A percentile compares a stretch with the other conserved stretches of the same genome.
Conservation (phyloP, 495 filamentous ascomycete genomes). For the Paragyromitra xinjiangensis region DNA sequence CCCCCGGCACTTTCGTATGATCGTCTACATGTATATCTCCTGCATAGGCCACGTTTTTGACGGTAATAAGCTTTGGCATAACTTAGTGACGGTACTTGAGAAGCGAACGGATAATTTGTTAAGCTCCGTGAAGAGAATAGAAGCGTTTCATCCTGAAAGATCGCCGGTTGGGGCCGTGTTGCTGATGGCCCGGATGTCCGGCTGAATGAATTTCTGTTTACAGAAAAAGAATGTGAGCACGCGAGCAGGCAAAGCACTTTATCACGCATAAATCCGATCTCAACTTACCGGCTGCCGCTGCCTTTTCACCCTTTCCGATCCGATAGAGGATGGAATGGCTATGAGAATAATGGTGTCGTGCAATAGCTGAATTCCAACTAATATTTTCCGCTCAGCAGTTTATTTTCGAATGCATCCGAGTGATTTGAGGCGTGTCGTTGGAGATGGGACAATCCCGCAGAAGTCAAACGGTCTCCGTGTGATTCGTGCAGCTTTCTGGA, state of each 20-base stretch:
- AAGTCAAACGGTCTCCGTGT: conserved; percentile 10
- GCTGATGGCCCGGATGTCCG: conserved; percentile 36
- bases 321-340: background rate
- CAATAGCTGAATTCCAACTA: background rate
- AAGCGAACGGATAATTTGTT: conserved; percentile 20
- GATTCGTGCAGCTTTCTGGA: conserved; percentile 33
- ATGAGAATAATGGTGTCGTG: background rate
- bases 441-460: background rate
- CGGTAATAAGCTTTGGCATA: too few relatives aligned
- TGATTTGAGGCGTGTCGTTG: conserved; percentile 17
- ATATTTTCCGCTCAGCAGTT: background rate
- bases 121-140: background rate
- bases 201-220: conserved; percentile 36
- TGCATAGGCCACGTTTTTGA: too few relatives aligned
- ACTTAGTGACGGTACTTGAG: background rate
- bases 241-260: conserved; percentile 28
- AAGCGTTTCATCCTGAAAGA: conserved; percentile 6
- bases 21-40: too few relatives aligned
- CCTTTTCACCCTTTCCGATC: background rate
- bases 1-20: too few relatives aligned
- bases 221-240: conserved; percentile 34
- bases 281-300: conserved; percentile 13
- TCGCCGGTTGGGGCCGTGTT: conserved; percentile 18
- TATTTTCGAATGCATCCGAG: conserved; percentile 15
- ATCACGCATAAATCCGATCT: conserved; percentile 28